Base-by-base conservation (phyloP, 352 stramenopile genomes). In the Globisporangium barbulae region DNA sequence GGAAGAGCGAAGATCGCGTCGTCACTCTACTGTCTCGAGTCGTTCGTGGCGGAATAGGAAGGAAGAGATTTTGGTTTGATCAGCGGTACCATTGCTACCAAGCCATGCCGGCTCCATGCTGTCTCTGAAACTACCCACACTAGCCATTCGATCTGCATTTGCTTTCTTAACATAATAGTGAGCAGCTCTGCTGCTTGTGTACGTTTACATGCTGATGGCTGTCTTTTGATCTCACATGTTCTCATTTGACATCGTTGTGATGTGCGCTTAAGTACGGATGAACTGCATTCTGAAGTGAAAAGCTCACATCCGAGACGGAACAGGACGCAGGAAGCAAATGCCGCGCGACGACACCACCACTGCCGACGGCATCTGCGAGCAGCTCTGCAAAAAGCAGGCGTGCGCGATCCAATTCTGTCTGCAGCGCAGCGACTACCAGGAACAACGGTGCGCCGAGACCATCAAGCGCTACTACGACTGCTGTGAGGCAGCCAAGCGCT, bases 331-430 rank as follows among this genome's bases (percentile, higher is more conserved):
- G 7, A 39, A 39, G 33, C 33, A 25, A 31, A 63, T 55, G 58
- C 25, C 47, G 58, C 53, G 48, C 13, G 44, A 48, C 12, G 45
- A 56, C n/a, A 13, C 4, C 13, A n/a, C 15, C 31, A 3, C 44
- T 10, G 21, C 52, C 19, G 52, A 31, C 22, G 37, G 21, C 50
- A 47, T 89, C 19, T 92, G 81, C 65, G 74, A 91, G 66, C 72
- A 69, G 8, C 54, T 73, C 39, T 95, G 87, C 67, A 85, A 85
- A 73, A 78, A 85, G 61, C 75, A 89, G 21, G 87, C 84, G 19
- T 95, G 85, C 53, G 81, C 81, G 48, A 93, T 93, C 72, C 87
- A 95, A 72, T 79, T 81, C 63, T 95, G 87, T 75, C 72, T 95
- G 39, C 76, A 90, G 74, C 83, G 79, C 19, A 71, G 69, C 52